phyloP scores from a whole-genome alignment of 768 basidiomycete genomes.

The Collybiopsis confluens region DNA sequence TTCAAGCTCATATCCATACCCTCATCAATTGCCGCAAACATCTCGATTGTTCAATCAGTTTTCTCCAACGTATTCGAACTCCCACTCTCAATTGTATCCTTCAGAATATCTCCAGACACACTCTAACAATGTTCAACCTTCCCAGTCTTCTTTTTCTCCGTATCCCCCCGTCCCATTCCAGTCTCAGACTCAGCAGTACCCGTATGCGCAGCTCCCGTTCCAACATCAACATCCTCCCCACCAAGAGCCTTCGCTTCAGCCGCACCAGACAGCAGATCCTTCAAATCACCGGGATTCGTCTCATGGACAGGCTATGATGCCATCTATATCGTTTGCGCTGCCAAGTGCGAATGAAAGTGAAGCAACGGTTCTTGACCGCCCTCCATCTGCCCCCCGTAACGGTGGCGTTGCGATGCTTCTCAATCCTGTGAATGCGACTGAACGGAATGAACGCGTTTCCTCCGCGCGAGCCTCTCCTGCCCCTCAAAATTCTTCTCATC shows the following conservation, averaged over 20 bases:
- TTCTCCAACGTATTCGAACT: not conserved
- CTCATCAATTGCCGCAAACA: not conserved
- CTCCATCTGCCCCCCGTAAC: constrained; percentile 1
- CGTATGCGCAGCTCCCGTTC: constrained; percentile 41
- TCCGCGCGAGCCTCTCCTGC: not conserved
- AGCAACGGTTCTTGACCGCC: not conserved
- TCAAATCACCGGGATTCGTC: not conserved
- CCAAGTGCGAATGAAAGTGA: no score
- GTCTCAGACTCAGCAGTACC: not conserved
- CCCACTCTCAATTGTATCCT: not conserved
- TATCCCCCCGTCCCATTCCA: constrained; percentile 16
- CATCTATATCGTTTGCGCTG: not conserved
- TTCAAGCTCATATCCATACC: not conserved
- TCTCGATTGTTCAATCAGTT: not conserved
- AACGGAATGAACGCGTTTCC: not conserved
- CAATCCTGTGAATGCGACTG: not conserved
- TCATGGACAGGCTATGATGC: no score
- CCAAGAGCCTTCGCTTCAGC: constrained; percentile 21
- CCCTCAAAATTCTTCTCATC: not conserved
- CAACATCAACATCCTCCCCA: constrained; percentile 49
- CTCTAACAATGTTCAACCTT: constrained; percentile 31
- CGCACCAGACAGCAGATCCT: not conserved
- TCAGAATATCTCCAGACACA: not conserved
- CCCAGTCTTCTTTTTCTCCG: constrained; percentile 25
- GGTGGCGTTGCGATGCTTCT: constrained; percentile 6